Evolutionary conservation across 441 rosid genomes (phyloP).

Genomic region (Dalechampia spathulata): DNA sequence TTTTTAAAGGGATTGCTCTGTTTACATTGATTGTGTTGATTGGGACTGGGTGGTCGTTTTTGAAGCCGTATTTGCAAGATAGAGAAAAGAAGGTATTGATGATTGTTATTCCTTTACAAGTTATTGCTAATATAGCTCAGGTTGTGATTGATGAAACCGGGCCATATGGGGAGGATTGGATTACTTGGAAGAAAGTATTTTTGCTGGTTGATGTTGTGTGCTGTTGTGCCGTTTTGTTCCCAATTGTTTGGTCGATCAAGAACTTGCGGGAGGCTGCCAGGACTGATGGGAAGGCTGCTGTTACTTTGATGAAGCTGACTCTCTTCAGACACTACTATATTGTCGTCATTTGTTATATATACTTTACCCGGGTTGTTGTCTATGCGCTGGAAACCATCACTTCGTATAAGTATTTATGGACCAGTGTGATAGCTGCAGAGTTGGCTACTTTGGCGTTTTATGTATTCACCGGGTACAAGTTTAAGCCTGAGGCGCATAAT

Average conservation of each 20-base stretch:
- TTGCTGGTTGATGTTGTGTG: conserved; percentile 92
- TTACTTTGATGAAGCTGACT: conserved; percentile 81
- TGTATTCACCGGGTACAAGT: conserved; percentile 75
- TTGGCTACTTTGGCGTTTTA: conserved; percentile 82
- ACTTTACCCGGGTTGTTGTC: conserved; percentile 87
- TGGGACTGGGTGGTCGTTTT: conserved; percentile 90
- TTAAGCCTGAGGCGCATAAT: conserved; percentile 86
- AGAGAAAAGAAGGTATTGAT: conserved; percentile 88
- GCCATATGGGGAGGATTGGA: conserved; percentile 76
- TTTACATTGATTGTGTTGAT: conserved; percentile 89
- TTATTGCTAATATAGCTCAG: conserved; percentile 86
- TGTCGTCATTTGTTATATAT: conserved; percentile 88
- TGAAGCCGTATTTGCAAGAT: conserved; percentile 84
- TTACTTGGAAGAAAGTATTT: conserved; percentile 79
- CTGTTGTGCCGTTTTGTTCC: conserved; percentile 87
- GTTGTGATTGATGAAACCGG: conserved; percentile 79
- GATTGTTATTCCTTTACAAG: conserved; percentile 91
- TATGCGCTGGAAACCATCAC: conserved; percentile 81
- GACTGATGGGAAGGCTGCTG: conserved; percentile 89
- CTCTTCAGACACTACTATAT: conserved; percentile 90
- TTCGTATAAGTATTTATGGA: conserved; percentile 74
- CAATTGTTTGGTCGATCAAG: conserved; percentile 95
- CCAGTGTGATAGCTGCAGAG: conserved; percentile 78
- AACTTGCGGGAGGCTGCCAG: conserved; percentile 85
- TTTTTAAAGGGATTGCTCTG: conserved; percentile 74